These are phyloP conservation scores for Hyphopichia pseudoburtonii DNA, from an alignment of 1,139 yeast species.

Conservation along the genomic window DNA sequence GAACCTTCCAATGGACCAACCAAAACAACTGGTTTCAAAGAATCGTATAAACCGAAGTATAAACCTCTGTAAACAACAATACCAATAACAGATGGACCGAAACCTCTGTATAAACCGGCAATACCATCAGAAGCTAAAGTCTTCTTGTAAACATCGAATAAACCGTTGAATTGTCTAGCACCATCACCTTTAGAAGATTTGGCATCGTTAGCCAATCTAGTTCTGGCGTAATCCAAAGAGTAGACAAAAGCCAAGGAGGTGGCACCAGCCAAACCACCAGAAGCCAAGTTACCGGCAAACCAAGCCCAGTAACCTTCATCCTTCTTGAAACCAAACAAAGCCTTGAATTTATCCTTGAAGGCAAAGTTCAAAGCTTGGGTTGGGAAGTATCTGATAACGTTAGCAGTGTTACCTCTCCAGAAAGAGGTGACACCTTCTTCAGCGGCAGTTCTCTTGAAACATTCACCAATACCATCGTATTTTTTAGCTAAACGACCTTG, in stretches of 20 bases:
- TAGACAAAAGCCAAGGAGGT: conserved; percentile 54
- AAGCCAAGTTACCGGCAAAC: conserved; percentile 57
- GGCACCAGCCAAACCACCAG: conserved; percentile 60
- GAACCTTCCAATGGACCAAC: conserved; percentile 58
- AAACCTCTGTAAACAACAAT: conserved; percentile 57
- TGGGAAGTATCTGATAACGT: conserved; percentile 57
- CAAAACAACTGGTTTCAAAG: conserved; percentile 53
- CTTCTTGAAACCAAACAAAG: conserved; percentile 54
- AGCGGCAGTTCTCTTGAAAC: conserved; percentile 55
- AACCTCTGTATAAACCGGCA: conserved; percentile 60
- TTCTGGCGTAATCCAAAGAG: conserved; percentile 57
- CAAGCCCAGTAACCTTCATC: conserved; percentile 50
- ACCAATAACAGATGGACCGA: conserved; percentile 56
- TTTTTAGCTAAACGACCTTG: conserved; percentile 53
- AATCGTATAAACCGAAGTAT: conserved; percentile 56
- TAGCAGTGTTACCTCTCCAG: conserved; percentile 62
- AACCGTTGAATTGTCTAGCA: conserved; percentile 55
- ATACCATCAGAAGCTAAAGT: conserved; percentile 55
- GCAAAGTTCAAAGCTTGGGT: conserved; percentile 56
- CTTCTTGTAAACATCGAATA: conserved; percentile 54
- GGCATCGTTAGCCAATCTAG: conserved; percentile 57
- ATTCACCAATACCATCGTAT: conserved; percentile 51
- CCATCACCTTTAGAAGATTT: conserved; percentile 51
- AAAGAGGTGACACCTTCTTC: conserved; percentile 52
- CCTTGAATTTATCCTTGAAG: conserved; percentile 54